Percentiles rank a stretch among this genome's conserved stretches.
phyloP scores from a whole-genome alignment of 129 eudicot species.

The Flaveria trinervia region DNA sequence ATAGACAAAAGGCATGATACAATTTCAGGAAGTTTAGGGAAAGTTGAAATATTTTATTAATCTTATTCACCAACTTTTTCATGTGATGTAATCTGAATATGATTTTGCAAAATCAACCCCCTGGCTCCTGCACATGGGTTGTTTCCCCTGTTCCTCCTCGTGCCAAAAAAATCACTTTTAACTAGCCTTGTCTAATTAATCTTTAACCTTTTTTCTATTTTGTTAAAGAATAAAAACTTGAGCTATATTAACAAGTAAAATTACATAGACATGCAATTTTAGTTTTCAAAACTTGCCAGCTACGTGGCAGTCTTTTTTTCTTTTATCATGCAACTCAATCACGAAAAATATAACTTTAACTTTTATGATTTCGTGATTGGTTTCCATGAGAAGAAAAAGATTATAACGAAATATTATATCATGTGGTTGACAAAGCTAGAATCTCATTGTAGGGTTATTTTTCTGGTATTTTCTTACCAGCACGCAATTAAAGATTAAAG shows the following conservation, averaged over 20 bases:
- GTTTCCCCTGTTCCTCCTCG: background rate
- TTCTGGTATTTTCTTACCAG: too few species aligned
- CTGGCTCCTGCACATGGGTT: background rate
- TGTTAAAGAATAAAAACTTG: background rate
- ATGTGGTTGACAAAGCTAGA: too few species aligned
- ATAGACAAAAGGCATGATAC: background rate
- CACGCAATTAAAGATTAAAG: too few species aligned
- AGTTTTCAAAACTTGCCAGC: background rate
- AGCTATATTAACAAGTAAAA: background rate
- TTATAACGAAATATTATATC: too few species aligned
- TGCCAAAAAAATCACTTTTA: background rate
- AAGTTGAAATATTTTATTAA: background rate
- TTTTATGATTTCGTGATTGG: too few species aligned
- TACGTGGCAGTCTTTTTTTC: too few species aligned
- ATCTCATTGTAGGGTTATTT: too few species aligned
- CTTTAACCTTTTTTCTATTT: too few species aligned
- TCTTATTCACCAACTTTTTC: slow-evolving; percentile 19
- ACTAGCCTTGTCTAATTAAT: background rate
- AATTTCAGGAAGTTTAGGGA: background rate
- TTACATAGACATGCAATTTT: background rate
- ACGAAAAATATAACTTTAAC: too few species aligned
- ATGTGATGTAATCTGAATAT: slow-evolving; percentile 5
- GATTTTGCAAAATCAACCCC: background rate
- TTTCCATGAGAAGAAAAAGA: too few species aligned
- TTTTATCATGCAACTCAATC: too few species aligned